Conservation (phyloP, 164 flowering plant species). For the Kingdonia uniflora region DNA sequence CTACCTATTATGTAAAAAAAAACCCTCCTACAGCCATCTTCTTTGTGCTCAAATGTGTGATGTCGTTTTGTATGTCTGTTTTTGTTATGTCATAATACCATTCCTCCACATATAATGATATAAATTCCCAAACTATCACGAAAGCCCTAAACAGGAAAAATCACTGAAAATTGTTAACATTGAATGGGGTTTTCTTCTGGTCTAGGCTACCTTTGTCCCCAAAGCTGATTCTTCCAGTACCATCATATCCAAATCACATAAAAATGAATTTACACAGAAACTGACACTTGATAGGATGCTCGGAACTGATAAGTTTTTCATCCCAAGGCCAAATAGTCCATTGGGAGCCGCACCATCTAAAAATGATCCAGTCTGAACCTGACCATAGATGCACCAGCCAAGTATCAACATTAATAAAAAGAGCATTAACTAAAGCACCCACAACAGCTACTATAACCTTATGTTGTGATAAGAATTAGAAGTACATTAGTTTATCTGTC, state of each 20-base stretch:
- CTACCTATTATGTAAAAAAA: too few relatives aligned
- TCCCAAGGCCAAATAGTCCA: constrained; percentile 88
- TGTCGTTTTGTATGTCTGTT: not conserved
- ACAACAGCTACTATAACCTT: too few relatives aligned
- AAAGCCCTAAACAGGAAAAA: not conserved
- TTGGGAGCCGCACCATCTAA: too few relatives aligned
- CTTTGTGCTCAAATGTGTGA: not conserved
- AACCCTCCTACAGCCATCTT: not conserved
- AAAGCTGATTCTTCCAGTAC: constrained; percentile 75
- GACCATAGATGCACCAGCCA: too few relatives aligned
- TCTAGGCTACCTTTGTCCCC: constrained; percentile 74
- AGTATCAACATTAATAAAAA: too few relatives aligned
- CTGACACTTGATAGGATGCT: constrained; percentile 70
- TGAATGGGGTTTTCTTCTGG: constrained; percentile 71
- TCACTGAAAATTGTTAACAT: constrained; percentile 34
- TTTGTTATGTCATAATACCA: not conserved
- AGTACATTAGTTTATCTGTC: too few relatives aligned
- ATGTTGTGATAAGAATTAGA: too few relatives aligned
- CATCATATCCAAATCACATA: constrained; percentile 77
- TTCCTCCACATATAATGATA: not conserved
- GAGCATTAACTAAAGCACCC: too few relatives aligned
- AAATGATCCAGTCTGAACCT: too few relatives aligned
- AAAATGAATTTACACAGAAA: constrained; percentile 61
- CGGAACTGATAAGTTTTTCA: constrained; percentile 63
- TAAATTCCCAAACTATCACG: too few relatives aligned